Evolutionary conservation across 148 eudicot genomes (phyloP), one percentile per base, ranked within the genome.

Genomic region (Dysphania ambrosioides): DNA sequence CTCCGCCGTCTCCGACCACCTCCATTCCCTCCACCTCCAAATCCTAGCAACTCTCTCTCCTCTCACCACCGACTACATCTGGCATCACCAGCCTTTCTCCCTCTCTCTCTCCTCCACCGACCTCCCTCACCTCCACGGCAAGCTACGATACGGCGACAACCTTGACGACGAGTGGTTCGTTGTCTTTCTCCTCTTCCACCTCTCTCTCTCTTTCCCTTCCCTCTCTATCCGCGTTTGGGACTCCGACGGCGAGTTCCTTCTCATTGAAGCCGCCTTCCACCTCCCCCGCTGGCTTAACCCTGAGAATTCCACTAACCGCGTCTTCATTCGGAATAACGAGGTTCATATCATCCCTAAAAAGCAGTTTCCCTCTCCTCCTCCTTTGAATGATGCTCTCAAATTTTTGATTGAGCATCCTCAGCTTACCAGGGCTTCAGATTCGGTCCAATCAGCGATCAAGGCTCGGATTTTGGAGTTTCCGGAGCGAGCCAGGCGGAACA

Each of bases 141-240:
- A 84, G 47, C 79, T 95, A 81, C 85, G 83, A 18, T 92, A 68
- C 81, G 94, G 96, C 61, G 96, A 95, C 80, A 90, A 88, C 77
- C 84, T 95, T 31, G 92, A 92, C 64, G 99, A 95, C 77, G 99
- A 95, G 77, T 95, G 99, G 99, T 95, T 95, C 81, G 85, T 81
- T 29, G 94, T 90, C 51, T 92, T 79, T 76, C 88, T 92, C 26
- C 89, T 95, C 41, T 86, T 87, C 70, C 72, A 77, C 32, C 29
- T 86, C 32, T 83, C 99, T 51, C 70, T 21, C 35, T 12, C 41
- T 2, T 85, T 90, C 74, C 87, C 87, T n/a, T 23, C 79, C 29
- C 78, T 95, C 68, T 88, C 92, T 0, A 53, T 92, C 53, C 78
- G 84, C 6, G 88, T 87, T 8, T 82, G 81, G 79, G 99, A 92